Evolutionary conservation across 2,329 filamentous ascomycete genomes (phyloP).

Genomic region (Talaromyces sp.): DNA sequence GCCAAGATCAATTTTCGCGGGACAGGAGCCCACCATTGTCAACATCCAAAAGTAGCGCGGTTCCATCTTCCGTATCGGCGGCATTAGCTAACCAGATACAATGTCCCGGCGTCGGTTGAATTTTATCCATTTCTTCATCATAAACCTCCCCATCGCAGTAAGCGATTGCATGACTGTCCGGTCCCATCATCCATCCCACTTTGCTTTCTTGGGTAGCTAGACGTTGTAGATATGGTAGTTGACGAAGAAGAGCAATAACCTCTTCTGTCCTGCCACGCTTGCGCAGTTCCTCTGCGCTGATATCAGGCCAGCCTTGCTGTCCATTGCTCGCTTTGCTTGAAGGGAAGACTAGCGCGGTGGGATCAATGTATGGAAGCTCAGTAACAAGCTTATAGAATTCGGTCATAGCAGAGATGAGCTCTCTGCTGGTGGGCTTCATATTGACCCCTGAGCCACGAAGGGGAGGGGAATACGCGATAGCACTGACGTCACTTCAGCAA

Average conservation of each 20-base stretch:
- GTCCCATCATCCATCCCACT: conserved; percentile 14
- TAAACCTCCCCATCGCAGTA: conserved; percentile 16
- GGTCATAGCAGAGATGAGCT: background rate
- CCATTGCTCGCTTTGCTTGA: background rate
- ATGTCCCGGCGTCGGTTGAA: conserved; percentile 16
- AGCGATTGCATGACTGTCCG: conserved; percentile 6
- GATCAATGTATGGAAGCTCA: conserved; percentile 12
- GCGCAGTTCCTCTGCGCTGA: conserved; percentile 13
- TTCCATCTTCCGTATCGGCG: background rate
- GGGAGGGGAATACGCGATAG: background rate
- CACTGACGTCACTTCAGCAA: background rate
- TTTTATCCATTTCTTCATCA: conserved; percentile 8
- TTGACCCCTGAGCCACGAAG: background rate
- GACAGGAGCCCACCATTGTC: conserved; percentile 3
- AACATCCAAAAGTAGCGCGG: conserved; percentile 8
- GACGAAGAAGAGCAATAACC: conserved; percentile 8
- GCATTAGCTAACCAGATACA: conserved; percentile 15
- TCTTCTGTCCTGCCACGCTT: conserved; percentile 12
- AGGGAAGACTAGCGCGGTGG: background rate
- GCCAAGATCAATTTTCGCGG: background rate
- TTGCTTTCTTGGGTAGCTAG: background rate
- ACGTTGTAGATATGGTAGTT: conserved; percentile 10
- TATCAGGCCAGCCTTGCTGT: conserved; percentile 5
- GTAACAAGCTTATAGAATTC: background rate
- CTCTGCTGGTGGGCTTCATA: background rate